Base-by-base conservation (phyloP, 371 early-diverging fungal species). In the Apophysomyces trapeziformis region DNA sequence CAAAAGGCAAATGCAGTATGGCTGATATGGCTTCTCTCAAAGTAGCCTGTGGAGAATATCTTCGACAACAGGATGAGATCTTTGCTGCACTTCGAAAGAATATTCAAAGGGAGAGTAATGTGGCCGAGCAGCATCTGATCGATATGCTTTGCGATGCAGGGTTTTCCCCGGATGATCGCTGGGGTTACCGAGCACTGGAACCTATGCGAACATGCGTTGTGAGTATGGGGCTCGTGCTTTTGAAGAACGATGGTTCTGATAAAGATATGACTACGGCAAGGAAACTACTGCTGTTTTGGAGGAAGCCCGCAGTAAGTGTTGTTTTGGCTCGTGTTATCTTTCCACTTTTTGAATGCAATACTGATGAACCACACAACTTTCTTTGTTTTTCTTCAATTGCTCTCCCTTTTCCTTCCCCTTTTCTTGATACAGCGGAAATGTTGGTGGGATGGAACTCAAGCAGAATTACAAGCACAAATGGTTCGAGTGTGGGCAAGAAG, bases 361-460 rank as follows among this genome's bases (percentile, higher is more conserved):
- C 54, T 50, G 54, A 50, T 50, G 16, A 21, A 26, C 3, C 21
- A 21, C 21, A 21, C 54, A 50, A 50, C 54, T 50, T 18, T 50
- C 54, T 50, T 26, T 26, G 32, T 2, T 26, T 26, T 26, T 26
- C 32, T 26, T 18, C 54, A 16, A 35, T 18, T 7, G 11, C 57
- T 13, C 11, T 50, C 45, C 41, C 60, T 11, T 41, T 7, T 14
- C 45, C 37, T 14, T 37, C 57, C 60, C 32, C 43, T 63, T 61
- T 43, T 37, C 69, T 45, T 21, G 67, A 46, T 56, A 47, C 73
- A 87, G 88, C 81, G 92, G 68, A 92, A 92, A 77, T 92, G 92
- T 76, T 92, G 94, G 94, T 93, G 94, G 94, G 93, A 93, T 74
- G 92, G 92, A 13, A 87, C 76, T 46, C 84, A 88, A 59, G 84